phyloP scores from a whole-genome alignment of 257 asterid genomes.

The Catharanthus roseus region DNA sequence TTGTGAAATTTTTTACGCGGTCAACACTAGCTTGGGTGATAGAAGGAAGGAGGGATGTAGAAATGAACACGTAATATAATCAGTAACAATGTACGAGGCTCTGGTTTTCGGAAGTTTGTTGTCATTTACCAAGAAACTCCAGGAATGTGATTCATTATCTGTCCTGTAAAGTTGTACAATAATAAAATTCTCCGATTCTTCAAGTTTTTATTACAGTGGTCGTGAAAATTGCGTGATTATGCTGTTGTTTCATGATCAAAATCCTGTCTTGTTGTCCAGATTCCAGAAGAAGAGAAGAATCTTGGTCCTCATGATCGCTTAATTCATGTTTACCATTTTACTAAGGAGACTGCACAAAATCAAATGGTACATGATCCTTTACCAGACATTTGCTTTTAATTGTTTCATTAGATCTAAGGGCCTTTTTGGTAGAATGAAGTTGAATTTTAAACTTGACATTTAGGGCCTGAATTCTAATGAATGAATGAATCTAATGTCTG shows the following conservation, averaged over 20 bases:
- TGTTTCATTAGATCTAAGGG: too few relatives aligned
- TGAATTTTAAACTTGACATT: too few relatives aligned
- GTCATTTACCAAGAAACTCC: not conserved
- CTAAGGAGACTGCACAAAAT: constrained; percentile 18
- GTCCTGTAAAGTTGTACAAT: too few relatives aligned
- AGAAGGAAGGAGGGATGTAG: not conserved
- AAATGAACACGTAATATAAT: not conserved
- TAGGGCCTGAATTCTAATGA: not conserved
- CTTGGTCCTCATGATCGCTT: constrained; percentile 23
- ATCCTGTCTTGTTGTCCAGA: constrained; percentile 4
- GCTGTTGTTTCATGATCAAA: not conserved
- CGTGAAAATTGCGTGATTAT: not conserved
- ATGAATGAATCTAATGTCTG: not conserved
- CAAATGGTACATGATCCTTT: constrained; percentile 12
- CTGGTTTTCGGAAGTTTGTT: not conserved
- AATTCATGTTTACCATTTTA: constrained; percentile 21
- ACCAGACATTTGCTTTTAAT: not conserved
- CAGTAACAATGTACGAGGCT: not conserved
- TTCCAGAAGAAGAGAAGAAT: constrained; percentile 24
- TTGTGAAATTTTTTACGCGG: too few relatives aligned
- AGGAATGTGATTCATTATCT: not conserved
- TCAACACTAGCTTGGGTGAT: not conserved
- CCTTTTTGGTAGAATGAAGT: not conserved
- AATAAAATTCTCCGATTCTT: too few relatives aligned
- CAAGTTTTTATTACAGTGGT: too few relatives aligned